Evolutionary conservation across 148 eudicot species (phyloP).

Genomic region (Suaeda aralocaspica): DNA sequence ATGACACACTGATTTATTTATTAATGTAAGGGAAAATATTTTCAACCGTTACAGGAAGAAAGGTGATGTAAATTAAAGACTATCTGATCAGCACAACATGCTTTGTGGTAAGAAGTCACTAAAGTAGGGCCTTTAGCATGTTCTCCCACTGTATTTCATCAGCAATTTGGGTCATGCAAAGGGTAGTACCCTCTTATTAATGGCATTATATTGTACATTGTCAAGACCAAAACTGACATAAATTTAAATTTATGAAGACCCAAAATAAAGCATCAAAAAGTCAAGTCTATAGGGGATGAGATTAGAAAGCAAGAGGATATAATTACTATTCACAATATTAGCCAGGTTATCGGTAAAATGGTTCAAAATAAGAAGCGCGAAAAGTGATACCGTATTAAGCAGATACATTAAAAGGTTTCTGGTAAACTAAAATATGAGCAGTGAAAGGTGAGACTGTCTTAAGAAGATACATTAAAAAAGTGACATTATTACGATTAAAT

Average conservation of each 20-base stretch:
- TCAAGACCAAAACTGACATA: constrained; percentile 26
- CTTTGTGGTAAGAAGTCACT: constrained; percentile 6
- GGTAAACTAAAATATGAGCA: too few species aligned
- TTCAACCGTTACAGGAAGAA: neutral
- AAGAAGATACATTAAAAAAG: too few species aligned
- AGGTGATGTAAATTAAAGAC: constrained; percentile 5
- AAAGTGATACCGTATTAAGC: too few species aligned
- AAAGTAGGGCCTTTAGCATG: constrained; percentile 26
- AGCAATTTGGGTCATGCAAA: constrained; percentile 15
- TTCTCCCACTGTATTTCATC: constrained; percentile 16
- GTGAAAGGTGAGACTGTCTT: too few species aligned
- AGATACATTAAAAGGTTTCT: too few species aligned
- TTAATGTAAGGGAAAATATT: neutral
- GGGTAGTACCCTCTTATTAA: neutral
- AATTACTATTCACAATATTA: too few species aligned
- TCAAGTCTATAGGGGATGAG: too few species aligned
- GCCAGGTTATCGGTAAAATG: too few species aligned
- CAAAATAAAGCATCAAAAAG: too few species aligned
- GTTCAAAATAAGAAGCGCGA: too few species aligned
- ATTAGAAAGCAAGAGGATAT: too few species aligned
- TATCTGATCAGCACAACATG: neutral
- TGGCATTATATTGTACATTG: constrained; percentile 10
- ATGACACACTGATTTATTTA: neutral
- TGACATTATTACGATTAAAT: too few species aligned
- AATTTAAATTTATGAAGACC: constrained; percentile 10